Evolutionary conservation across 2,329 filamentous ascomycete species (phyloP), one percentile per base, ranked within the genome.

Genomic region (Coleophoma crateriformis): DNA sequence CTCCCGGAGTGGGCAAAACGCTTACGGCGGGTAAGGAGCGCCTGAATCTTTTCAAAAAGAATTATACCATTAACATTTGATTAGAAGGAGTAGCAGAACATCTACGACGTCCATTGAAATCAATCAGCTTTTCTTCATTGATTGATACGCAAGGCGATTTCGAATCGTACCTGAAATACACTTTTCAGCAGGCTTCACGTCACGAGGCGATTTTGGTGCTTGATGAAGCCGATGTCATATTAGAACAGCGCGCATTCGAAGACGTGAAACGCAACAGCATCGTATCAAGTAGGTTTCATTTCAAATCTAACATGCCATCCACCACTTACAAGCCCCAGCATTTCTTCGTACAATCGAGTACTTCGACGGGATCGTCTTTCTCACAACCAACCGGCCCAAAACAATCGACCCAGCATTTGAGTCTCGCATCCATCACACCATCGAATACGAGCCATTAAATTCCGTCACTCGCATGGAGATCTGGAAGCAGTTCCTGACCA

Each of bases 341-440:
- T 67, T 68, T 44, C 50, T 67, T 2, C 54, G 62, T 1, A 57
- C 58, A 1, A 54, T 67, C 7, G 65, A 67, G 38, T 67, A 62
- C 47, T 68, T 62, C 43, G 51, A 64, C 3, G 66, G 64, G 3
- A 63, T 68, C 33, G 47, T 68, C 1, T 67, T 68, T 37, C 54
- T 68, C 19, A 68, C 65, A 1, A 63, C 61, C 4, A 64, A 64
- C 38, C 59, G 62, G 8, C 52, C 60, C 10, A 50, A 50, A 13
- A 46, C 50, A 2, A 58, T 65, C 19, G 63, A 65, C 40, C 50
- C 54, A 4, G 61, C 62, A 3, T 60, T 65, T 49, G 53, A 62
- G n/a, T 61, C 55, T 7, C 51, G 63, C 10, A 59, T 64, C 10
- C 62, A 65, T 34, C 35, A 60, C n/a, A 44, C 52, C 1, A 50